Conservation (phyloP, 805 yeast species). For the Sugiyamaella floridensis region DNA sequence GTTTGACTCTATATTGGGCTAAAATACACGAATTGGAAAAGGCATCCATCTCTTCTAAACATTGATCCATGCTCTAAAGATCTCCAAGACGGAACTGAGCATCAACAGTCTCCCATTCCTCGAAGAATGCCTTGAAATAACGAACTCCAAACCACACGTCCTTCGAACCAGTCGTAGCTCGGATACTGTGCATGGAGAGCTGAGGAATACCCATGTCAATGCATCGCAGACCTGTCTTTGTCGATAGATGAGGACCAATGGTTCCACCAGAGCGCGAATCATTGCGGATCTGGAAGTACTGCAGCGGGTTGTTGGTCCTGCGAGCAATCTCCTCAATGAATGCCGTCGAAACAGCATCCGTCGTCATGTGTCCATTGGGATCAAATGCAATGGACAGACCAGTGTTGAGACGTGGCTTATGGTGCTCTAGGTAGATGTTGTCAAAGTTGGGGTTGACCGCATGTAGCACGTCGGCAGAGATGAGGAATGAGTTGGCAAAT, state of each 20-base stretch:
- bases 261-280: conserved; percentile 82
- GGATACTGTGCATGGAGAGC: conserved; percentile 77
- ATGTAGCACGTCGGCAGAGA: conserved; percentile 80
- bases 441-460: conserved; percentile 68
- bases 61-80: not conserved
- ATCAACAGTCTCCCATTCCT: conserved; percentile 51
- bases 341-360: conserved; percentile 67
- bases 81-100: conserved; percentile 11
- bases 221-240: conserved; percentile 35
- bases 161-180: conserved; percentile 71
- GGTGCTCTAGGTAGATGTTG: conserved; percentile 59
- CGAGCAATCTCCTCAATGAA: conserved; percentile 62
- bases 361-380: conserved; percentile 75
- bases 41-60: too few relatives aligned
- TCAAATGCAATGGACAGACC: conserved; percentile 66
- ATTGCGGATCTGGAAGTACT: conserved; percentile 78
- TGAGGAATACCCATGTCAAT: conserved; percentile 80
- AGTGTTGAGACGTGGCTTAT: conserved; percentile 68
- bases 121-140: conserved; percentile 61
- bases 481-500: conserved; percentile 64
- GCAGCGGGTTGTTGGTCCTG: conserved; percentile 54
- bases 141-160: conserved; percentile 67
- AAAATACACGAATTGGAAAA: too few relatives aligned
- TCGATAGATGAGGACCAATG: conserved; percentile 55
- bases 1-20: too few relatives aligned